Evolutionary conservation across 805 yeast genomes (phyloP).

Genomic region (Priceomyces fermenticarens): DNA sequence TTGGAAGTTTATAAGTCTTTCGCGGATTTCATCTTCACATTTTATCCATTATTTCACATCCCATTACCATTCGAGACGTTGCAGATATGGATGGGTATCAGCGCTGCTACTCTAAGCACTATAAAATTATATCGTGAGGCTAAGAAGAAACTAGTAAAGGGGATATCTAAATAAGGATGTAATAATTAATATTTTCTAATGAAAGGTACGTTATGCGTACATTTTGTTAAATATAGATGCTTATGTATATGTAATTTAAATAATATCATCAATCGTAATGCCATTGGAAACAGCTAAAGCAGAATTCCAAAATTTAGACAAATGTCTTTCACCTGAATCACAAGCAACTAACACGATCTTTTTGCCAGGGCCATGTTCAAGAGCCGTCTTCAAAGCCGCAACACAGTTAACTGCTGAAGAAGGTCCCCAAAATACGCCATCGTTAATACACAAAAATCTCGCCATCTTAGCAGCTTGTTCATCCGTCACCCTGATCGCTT

Average conservation of each 20-base stretch:
- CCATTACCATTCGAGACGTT: constrained; percentile 36
- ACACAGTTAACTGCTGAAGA: constrained; percentile 94
- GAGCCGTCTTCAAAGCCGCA: constrained; percentile 64
- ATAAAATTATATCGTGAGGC: constrained; percentile 39
- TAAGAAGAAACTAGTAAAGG: constrained; percentile 21
- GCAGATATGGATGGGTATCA: constrained; percentile 46
- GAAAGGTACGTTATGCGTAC: too few relatives aligned
- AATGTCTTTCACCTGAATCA: constrained; percentile 87
- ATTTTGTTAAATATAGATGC: constrained; percentile 1
- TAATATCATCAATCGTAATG: constrained; percentile 34
- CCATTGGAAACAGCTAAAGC: constrained; percentile 43
- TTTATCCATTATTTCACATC: constrained; percentile 38
- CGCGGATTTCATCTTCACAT: constrained; percentile 38
- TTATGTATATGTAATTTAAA: constrained; percentile 6
- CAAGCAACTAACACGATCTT: constrained; percentile 83
- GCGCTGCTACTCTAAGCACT: constrained; percentile 37
- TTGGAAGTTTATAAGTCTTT: constrained; percentile 38
- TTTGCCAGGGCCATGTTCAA: constrained; percentile 53
- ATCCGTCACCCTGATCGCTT: constrained; percentile 76
- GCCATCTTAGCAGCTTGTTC: constrained; percentile 88
- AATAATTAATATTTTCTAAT: too few relatives aligned
- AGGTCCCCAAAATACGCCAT: constrained; percentile 89
- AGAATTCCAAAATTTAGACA: constrained; percentile 87
- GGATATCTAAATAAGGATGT: too few relatives aligned
- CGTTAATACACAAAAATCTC: constrained; percentile 69